Percentiles rank a stretch among this genome's conserved stretches.
phyloP scores from a whole-genome alignment of 108 stramenopile species.

The Fistulifera solaris region DNA sequence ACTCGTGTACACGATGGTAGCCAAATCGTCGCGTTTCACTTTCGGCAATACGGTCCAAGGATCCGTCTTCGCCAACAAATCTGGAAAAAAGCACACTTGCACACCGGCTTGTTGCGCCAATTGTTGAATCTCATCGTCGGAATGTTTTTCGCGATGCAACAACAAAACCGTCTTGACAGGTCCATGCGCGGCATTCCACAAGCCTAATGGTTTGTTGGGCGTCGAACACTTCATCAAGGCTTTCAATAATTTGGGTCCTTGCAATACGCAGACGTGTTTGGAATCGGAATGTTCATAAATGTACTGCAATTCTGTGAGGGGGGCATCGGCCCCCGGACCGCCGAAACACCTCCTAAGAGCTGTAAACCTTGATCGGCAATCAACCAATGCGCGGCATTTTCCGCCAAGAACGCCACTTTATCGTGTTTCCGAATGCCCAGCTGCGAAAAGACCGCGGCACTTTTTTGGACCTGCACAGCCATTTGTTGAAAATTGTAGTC shows the following conservation, averaged over 20 bases:
- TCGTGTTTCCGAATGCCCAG: slow-evolving; percentile 53
- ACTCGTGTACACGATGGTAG: slow-evolving; percentile 71
- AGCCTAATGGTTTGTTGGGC: slow-evolving; percentile 42
- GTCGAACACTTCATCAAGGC: slow-evolving; percentile 51
- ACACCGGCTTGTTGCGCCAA: slow-evolving; percentile 38
- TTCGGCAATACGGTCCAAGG: slow-evolving; percentile 32
- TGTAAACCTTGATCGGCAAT: slow-evolving; percentile 82
- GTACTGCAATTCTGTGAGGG: slow-evolving; percentile 74
- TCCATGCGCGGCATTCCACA: slow-evolving; percentile 61
- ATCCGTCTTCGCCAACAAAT: slow-evolving; percentile 29
- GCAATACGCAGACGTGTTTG: slow-evolving; percentile 65
- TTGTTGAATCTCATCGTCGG: slow-evolving; percentile 41
- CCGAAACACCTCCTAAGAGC: slow-evolving; percentile 59
- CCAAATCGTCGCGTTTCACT: slow-evolving; percentile 56
- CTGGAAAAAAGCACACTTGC: slow-evolving; percentile 40
- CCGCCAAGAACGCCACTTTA: slow-evolving; percentile 75
- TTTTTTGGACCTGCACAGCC: slow-evolving; percentile 43
- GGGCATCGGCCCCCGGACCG: slow-evolving; percentile 89
- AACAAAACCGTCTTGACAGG: slow-evolving; percentile 58
- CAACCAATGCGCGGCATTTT: slow-evolving; percentile 83
- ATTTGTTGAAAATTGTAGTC: slow-evolving; percentile 54
- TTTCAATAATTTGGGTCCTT: slow-evolving; percentile 58
- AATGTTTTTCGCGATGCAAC: slow-evolving; percentile 59
- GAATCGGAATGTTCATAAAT: slow-evolving; percentile 89
- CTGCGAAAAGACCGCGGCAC: slow-evolving; percentile 47